Base-by-base conservation (phyloP, 2,329 filamentous ascomycete species). In the Clonostachys byssicola region DNA sequence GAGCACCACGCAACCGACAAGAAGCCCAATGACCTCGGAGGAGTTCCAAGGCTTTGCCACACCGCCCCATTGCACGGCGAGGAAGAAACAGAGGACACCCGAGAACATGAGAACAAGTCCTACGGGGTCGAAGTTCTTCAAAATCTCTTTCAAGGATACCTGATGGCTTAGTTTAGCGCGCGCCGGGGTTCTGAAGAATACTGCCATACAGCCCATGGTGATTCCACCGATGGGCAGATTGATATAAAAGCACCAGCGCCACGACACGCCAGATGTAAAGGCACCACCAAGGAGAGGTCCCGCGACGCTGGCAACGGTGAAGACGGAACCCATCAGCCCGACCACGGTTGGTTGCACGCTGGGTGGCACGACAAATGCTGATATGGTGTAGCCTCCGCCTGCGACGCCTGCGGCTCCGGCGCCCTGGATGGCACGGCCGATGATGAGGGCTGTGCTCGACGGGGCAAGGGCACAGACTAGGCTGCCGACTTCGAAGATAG, bases 361-460 rank as follows among this genome's bases (percentile, higher is more conserved):
- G 16, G 47, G 47, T 39, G 17, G 16, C 6, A 34, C 17, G 17
- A 16, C 38, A 17, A 42, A 43, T 13, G 30, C 20, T 30, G 42
- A 53, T 68, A 71, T 49, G 85, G 84, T 62, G 86, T 91, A 67
- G 72, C 72, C 16, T 91, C 83, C 58, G 67, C 76, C 49, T 90
- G 92, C 65, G 92, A 89, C 70, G 59, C 65, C 33, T 84, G 88
- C 61, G 84, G 90, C 8, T 84, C 86, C 2, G 66, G 71, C 5
- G 80, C 90, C 44, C 74, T 95, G 3, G 73, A 80, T 60, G 73
- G 78, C n/a, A 78, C 86, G 44, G 56, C 63, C 18, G 23, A 47
- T 41, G 34, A 52, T 50, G 10, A 52, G 18, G 17, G 51, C 43
- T 14, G 13, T 34, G 3, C 43, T 47, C 12, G 40, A 49, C 5